Evolutionary conservation across 495 filamentous ascomycete species (phyloP).

Genomic region (Annulohypoxylon maeteangense): DNA sequence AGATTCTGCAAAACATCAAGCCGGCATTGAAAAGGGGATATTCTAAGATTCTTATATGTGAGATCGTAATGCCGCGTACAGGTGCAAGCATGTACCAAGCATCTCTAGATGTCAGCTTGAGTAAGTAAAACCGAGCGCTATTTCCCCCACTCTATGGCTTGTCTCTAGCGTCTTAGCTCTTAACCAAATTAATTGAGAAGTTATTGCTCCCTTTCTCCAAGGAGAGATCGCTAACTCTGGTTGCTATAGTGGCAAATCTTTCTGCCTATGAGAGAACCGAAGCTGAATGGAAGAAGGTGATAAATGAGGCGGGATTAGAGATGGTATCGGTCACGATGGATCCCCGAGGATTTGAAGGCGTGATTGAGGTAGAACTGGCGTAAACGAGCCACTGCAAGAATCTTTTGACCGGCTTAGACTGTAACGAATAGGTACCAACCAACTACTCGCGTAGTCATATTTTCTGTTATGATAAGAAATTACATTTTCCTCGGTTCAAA

Average conservation of each 20-base stretch:
- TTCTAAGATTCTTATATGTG: constrained; percentile 42
- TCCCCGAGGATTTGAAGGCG: constrained; percentile 27
- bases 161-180: too few relatives aligned
- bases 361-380: constrained; percentile 47
- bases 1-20: constrained; percentile 34
- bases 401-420: not conserved
- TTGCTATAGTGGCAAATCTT: constrained; percentile 45
- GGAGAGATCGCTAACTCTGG: not conserved
- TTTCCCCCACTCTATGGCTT: not conserved
- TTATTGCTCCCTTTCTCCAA: not conserved
- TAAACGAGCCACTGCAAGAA: constrained; percentile 4
- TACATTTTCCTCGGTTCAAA: not conserved
- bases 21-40: constrained; percentile 45
- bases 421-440: not conserved
- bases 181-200: too few relatives aligned
- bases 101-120: constrained; percentile 60
- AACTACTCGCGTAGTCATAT: not conserved
- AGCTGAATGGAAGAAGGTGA: constrained; percentile 53
- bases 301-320: constrained; percentile 55
- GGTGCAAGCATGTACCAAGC: constrained; percentile 46
- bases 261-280: constrained; percentile 53
- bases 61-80: constrained; percentile 43
- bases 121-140: not conserved
- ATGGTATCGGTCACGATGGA: constrained; percentile 48
- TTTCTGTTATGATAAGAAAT: not conserved